Evolutionary conservation across 805 yeast genomes (phyloP).

Genomic region (Saccharomyces mikatae): DNA sequence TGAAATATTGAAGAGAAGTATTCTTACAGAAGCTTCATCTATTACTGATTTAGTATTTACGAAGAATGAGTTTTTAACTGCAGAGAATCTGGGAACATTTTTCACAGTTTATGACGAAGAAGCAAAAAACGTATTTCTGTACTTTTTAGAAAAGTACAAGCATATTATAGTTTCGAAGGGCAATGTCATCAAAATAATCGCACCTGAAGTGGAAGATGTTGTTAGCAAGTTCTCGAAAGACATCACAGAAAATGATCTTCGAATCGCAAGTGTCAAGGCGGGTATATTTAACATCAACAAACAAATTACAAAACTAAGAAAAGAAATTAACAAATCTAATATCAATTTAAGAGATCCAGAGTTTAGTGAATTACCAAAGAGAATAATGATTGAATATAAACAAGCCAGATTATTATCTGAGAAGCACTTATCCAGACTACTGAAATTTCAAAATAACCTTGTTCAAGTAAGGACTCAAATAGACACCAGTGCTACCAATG

Average conservation of each 20-base stretch:
- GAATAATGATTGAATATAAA: slow-evolving; percentile 28
- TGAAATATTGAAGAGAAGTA: slow-evolving; percentile 7
- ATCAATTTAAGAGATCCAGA: slow-evolving; percentile 17
- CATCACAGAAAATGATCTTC: slow-evolving; percentile 30
- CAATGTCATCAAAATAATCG: slow-evolving; percentile 16
- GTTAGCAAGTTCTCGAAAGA: slow-evolving; percentile 8
- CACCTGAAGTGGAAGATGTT: slow-evolving; percentile 12
- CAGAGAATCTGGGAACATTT: slow-evolving; percentile 5
- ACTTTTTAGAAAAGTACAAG: slow-evolving; percentile 13
- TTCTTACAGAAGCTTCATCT: slow-evolving; percentile 13
- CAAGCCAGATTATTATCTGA: slow-evolving; percentile 33
- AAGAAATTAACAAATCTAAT: slow-evolving; percentile 12
- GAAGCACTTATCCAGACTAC: slow-evolving; percentile 27
- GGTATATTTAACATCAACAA: slow-evolving; percentile 13
- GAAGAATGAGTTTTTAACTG: slow-evolving; percentile 12
- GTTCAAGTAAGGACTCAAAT: slow-evolving; percentile 34
- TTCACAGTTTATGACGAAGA: slow-evolving; percentile 7
- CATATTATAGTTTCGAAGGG: slow-evolving; percentile 9
- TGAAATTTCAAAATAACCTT: slow-evolving; percentile 32
- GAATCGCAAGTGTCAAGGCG: slow-evolving; percentile 29
- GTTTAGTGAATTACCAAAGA: slow-evolving; percentile 18
- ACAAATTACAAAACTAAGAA: slow-evolving; percentile 19
- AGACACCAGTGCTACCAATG: slow-evolving; percentile 38
- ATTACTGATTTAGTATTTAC: slow-evolving; percentile 19
- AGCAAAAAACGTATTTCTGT: slow-evolving; percentile 12